Base-by-base conservation (phyloP, 345 rosid genomes). In the Brassica carinata region DNA sequence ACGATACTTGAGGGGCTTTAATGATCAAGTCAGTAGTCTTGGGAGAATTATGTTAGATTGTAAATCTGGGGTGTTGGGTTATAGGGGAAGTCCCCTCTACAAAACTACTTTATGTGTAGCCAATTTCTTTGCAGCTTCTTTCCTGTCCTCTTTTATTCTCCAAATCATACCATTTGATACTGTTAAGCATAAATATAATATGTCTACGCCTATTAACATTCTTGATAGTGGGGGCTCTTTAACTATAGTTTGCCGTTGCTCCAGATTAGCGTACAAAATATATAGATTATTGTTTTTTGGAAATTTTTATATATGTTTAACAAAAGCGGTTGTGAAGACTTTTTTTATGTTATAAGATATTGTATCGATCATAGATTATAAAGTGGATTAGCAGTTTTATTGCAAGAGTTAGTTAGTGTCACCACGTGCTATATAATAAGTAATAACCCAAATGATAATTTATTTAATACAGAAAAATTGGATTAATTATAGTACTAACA, bases 341-440 rank as follows among this genome's bases (percentile, higher is more conserved):
- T 18, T 67, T 38, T 3, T 5, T 0, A 5, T 58, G 26, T 10
- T 17, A 17, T 67, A 23, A 19, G 29, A 59, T 19, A 23, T 59
- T 3, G 30, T 43, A 43, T 48, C 29, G 7, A 43, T 7, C 27
- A 38, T 48, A 51, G 7, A 43, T 7, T 45, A 38, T 40, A 68
- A 68, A 43, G 59, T 14, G 1, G 61, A 69, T 45, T 45, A 69
- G 59, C 72, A 69, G 7, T 27, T 70, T 69, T 70, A 48, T 27
- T 71, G 13, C 51, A 19, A 18, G 74, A 13, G 62, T 36, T 13
- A 71, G 18, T 57, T 19, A 53, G 31, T 67, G 71, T 68, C 57
- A 67, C 36, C 83, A 79, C 75, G 83, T 74, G 79, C 48, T 62
- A 23, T 23, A 23, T 23, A 23, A 23, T 23, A 23, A 23, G 63